Percentiles rank a stretch among this genome's conserved stretches.
These are phyloP conservation scores for Uncinocarpus reesii DNA, from an alignment of 2,329 filamentous ascomycete species.

Conservation along the genomic window DNA sequence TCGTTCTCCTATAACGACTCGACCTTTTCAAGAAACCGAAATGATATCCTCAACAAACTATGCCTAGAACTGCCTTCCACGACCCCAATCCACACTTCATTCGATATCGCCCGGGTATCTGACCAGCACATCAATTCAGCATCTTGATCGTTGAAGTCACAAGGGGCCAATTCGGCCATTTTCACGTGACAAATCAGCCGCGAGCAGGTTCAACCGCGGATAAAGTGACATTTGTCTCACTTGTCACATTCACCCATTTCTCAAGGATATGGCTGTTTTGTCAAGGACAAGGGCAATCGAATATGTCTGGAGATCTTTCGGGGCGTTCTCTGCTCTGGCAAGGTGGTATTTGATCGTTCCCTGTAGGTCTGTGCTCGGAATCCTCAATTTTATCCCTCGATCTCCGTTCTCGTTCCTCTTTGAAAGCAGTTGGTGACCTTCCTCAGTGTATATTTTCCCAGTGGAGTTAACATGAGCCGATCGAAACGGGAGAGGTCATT, in stretches of 20 bases:
- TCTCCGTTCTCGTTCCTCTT: background rate
- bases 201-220: background rate
- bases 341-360: conserved; percentile 7
- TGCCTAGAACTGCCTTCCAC: too few relatives aligned
- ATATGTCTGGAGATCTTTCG: background rate
- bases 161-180: background rate
- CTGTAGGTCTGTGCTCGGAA: conserved; percentile 1
- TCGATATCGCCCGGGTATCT: too few relatives aligned
- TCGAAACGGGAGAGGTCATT: background rate
- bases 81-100: too few relatives aligned
- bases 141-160: too few relatives aligned
- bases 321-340: background rate
- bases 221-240: background rate
- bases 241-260: background rate
- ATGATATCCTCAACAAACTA: too few relatives aligned
- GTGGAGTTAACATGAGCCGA: background rate
- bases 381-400: background rate
- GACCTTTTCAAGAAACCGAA: too few relatives aligned
- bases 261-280: background rate
- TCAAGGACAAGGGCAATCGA: background rate
- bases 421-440: background rate
- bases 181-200: conserved; percentile 3
- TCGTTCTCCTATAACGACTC: too few relatives aligned
- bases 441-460: background rate
- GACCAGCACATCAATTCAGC: too few relatives aligned